phyloP scores from a whole-genome alignment of 2,329 filamentous ascomycete species.

The Colletotrichum lupini region DNA sequence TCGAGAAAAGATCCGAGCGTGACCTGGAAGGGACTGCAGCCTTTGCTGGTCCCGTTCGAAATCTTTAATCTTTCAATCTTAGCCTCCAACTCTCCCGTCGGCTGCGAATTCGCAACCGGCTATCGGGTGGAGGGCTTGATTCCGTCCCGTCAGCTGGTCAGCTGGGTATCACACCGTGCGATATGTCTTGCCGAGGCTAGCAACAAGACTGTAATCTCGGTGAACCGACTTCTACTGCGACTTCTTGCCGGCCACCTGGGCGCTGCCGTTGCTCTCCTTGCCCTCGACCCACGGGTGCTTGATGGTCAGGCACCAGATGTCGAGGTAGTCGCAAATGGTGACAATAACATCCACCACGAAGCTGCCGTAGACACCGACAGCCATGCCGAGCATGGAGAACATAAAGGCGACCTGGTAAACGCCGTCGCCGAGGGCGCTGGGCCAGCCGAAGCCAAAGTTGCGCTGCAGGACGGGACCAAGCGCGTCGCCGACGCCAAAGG shows the following conservation, averaged over 20 bases:
- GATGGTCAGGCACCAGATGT: slow-evolving; percentile 98
- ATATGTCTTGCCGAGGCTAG: not conserved
- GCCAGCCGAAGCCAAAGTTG: slow-evolving; percentile 75
- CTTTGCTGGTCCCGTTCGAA: not conserved
- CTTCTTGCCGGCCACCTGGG: slow-evolving; percentile 53
- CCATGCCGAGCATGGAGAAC: slow-evolving; percentile 86
- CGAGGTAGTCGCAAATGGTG: slow-evolving; percentile 96
- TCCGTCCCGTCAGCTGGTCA: not conserved
- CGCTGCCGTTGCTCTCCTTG: slow-evolving; percentile 43
- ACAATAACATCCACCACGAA: slow-evolving; percentile 98
- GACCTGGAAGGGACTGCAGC: not conserved
- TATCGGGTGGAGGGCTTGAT: not conserved
- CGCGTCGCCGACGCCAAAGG: slow-evolving; percentile 83
- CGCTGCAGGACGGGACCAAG: slow-evolving; percentile 75
- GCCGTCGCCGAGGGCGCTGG: slow-evolving; percentile 77
- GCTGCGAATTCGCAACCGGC: not conserved
- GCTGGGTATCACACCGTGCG: not conserved
- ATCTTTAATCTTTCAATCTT: not conserved
- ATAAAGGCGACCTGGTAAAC: slow-evolving; percentile 93
- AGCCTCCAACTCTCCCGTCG: not conserved
- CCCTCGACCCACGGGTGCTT: slow-evolving; percentile 78
- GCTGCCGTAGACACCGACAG: slow-evolving; percentile 92
- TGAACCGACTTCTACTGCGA: slow-evolving; percentile 38
- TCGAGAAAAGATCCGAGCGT: not conserved
- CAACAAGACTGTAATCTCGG: not conserved